Percentiles rank a stretch among this genome's conserved stretches.
Conservation (phyloP, 2,329 filamentous ascomycete species). For the Rosellinia necatrix region DNA sequence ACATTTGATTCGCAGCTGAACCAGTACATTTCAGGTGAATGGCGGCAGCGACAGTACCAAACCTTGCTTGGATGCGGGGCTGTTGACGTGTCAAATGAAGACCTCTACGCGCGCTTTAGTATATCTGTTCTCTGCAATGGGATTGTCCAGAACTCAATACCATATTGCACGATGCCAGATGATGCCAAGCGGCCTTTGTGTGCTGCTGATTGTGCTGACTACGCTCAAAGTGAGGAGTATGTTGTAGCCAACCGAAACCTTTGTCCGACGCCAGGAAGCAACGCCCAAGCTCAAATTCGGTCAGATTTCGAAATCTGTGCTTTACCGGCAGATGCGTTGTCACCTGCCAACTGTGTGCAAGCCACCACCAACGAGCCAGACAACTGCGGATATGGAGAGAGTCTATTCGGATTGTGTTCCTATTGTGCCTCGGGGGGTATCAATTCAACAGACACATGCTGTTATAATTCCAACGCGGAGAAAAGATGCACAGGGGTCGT, state of each 20-base stretch:
- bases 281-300: constrained; percentile 77
- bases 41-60: constrained; percentile 81
- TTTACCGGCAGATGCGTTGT: constrained; percentile 78
- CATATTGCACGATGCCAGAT: constrained; percentile 68
- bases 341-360: constrained; percentile 71
- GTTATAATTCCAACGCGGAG: constrained; percentile 79
- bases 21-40: constrained; percentile 74
- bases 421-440: constrained; percentile 83
- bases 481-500: constrained; percentile 74
- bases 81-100: constrained; percentile 75
- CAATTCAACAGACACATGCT: constrained; percentile 95
- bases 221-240: constrained; percentile 85
- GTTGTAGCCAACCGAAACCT: constrained; percentile 75
- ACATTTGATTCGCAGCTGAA: constrained; percentile 79
- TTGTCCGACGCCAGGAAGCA: constrained; percentile 68
- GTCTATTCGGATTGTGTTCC: constrained; percentile 76
- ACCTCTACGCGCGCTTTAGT: constrained; percentile 91
- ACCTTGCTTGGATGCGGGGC: constrained; percentile 78
- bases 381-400: constrained; percentile 83
- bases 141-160: constrained; percentile 86
- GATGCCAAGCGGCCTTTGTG: constrained; percentile 75
- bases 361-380: constrained; percentile 79
- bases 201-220: constrained; percentile 85
- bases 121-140: constrained; percentile 91
- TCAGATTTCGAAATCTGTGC: constrained; percentile 93